Evolutionary conservation across 257 asterid species (phyloP).

Genomic region (Solanum sitiens): DNA sequence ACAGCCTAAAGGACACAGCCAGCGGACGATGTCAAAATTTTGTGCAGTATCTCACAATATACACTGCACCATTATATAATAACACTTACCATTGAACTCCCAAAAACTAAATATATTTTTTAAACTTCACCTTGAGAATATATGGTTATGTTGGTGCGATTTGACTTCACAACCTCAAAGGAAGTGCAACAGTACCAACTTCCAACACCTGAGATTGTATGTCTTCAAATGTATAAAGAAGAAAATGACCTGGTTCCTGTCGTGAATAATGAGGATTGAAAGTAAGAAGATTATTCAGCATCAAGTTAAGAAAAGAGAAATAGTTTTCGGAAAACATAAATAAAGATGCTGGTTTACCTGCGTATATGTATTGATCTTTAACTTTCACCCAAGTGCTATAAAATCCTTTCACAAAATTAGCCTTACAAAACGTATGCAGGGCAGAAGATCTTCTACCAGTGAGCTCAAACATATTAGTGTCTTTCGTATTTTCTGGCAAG

Average conservation of each 20-base stretch:
- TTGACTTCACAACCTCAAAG: not conserved
- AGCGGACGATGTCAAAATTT: not conserved
- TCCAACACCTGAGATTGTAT: not conserved
- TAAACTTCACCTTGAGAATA: not conserved
- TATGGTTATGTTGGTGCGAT: not conserved
- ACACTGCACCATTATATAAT: not conserved
- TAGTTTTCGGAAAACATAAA: not conserved
- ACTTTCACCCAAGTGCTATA: not conserved
- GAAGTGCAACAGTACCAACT: not conserved
- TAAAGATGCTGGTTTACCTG: not conserved
- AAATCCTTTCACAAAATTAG: not conserved
- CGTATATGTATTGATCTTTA: not conserved
- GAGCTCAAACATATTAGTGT: conserved; percentile 14
- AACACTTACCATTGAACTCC: not conserved
- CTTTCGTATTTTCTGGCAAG: conserved; percentile 73
- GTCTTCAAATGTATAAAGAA: not conserved
- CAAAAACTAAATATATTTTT: not conserved
- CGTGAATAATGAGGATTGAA: not conserved
- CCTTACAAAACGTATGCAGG: not conserved
- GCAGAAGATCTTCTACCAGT: not conserved
- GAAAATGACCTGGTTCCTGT: not conserved
- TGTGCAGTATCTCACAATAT: not conserved
- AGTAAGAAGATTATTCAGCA: not conserved
- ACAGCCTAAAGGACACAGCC: not conserved
- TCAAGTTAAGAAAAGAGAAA: not conserved